Percentiles rank a stretch among this genome's conserved stretches.
Conservation (phyloP, 169 alveolate species). For the Eimeria maxima region DNA sequence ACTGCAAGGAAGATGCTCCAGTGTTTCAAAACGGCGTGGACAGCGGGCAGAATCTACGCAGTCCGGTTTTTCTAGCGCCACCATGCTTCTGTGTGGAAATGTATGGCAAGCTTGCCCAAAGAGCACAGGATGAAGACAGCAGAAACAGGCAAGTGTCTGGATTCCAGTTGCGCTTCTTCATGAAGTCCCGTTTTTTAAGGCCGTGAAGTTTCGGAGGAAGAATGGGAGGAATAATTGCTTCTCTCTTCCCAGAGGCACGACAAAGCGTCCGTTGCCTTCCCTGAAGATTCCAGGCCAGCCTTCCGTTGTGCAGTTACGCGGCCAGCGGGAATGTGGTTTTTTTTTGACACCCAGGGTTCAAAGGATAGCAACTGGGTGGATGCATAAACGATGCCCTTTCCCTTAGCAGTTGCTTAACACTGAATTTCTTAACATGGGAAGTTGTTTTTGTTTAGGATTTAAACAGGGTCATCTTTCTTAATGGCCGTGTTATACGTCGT, state of each 20-base stretch:
- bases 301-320: not conserved
- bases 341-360: too few relatives aligned
- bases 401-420: not conserved
- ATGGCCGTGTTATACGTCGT: not conserved
- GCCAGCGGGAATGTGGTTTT: not conserved
- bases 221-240: not conserved
- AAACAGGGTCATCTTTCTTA: not conserved
- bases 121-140: not conserved
- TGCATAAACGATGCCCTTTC: not conserved
- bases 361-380: too few relatives aligned
- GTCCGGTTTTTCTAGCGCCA: too few relatives aligned
- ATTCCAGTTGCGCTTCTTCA: not conserved
- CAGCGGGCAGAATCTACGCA: not conserved
- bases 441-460: not conserved
- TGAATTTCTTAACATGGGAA: not conserved
- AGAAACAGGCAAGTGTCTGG: not conserved
- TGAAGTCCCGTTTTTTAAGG: not conserved
- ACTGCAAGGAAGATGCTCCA: not conserved
- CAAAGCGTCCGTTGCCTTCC: not conserved
- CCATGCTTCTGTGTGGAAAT: not conserved
- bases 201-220: not conserved
- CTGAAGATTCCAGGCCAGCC: not conserved
- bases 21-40: not conserved
- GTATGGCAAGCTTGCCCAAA: not conserved
- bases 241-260: not conserved